These are phyloP conservation scores for Xylaria hypoxylon DNA, from an alignment of 2,329 filamentous ascomycete species.

Conservation along the genomic window DNA sequence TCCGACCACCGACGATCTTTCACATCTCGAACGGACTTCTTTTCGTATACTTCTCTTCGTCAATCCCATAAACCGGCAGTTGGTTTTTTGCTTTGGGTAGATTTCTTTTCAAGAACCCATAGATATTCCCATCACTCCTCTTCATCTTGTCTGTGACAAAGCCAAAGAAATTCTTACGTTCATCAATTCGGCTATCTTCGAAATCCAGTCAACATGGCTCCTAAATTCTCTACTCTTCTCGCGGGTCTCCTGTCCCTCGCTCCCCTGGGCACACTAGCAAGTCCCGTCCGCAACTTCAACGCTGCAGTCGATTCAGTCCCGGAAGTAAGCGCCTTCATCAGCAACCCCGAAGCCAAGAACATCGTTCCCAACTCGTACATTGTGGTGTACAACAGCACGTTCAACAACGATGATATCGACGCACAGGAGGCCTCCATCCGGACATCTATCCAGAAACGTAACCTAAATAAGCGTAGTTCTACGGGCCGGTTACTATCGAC, in stretches of 20 bases:
- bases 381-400: conserved; percentile 71
- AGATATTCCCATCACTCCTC: conserved; percentile 21
- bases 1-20: conserved; percentile 23
- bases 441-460: conserved; percentile 66
- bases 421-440: conserved; percentile 63
- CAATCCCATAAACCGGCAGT: conserved; percentile 25
- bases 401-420: conserved; percentile 60
- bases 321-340: conserved; percentile 58
- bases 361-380: conserved; percentile 70
- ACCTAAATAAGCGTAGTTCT: conserved; percentile 64
- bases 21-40: conserved; percentile 19
- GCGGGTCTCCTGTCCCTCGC: conserved; percentile 47
- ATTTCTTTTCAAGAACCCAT: conserved; percentile 18
- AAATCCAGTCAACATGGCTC: conserved; percentile 46
- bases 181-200: conserved; percentile 8
- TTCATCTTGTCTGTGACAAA: conserved; percentile 47
- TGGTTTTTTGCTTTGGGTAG: conserved; percentile 4
- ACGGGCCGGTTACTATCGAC: conserved; percentile 62
- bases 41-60: conserved; percentile 32
- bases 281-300: conserved; percentile 41
- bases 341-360: conserved; percentile 61
- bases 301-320: conserved; percentile 33
- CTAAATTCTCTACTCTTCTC: conserved; percentile 46
- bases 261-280: conserved; percentile 44
- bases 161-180: conserved; percentile 25